Percentiles rank a stretch among this genome's conserved stretches.
These are phyloP conservation scores for Bretschneidera sinensis DNA, from an alignment of 345 rosid species.

Conservation along the genomic window DNA sequence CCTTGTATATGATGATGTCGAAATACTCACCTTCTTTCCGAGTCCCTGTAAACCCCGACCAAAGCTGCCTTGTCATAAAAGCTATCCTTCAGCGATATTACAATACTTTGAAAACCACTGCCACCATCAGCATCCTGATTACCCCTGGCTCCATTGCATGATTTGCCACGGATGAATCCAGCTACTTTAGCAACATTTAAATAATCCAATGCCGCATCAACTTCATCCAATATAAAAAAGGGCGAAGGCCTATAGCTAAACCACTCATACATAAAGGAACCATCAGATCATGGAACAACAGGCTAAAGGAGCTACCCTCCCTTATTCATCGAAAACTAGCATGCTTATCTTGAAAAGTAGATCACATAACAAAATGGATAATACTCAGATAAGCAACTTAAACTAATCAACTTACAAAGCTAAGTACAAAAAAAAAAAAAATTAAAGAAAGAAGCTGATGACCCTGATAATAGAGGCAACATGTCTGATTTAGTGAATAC, in stretches of 20 bases:
- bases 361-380: not conserved
- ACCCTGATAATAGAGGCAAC: not conserved
- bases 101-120: slow-evolving; percentile 92
- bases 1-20: too few relatives aligned
- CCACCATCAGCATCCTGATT: slow-evolving; percentile 59
- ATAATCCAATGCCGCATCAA: slow-evolving; percentile 95
- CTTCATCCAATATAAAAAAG: slow-evolving; percentile 93
- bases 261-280: not conserved
- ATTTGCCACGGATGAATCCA: slow-evolving; percentile 83
- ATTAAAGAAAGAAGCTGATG: not conserved
- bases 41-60: slow-evolving; percentile 93
- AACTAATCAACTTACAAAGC: not conserved
- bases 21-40: slow-evolving; percentile 52
- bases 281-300: slow-evolving; percentile 4
- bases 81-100: slow-evolving; percentile 94
- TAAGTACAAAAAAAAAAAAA: not conserved
- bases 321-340: too few relatives aligned
- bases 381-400: too few relatives aligned
- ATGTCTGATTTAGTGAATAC: not conserved
- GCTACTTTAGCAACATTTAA: slow-evolving; percentile 93
- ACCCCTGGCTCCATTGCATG: slow-evolving; percentile 57
- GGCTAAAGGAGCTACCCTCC: not conserved
- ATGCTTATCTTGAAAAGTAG: not conserved
- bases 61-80: slow-evolving; percentile 95
- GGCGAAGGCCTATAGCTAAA: slow-evolving; percentile 90